Evolutionary conservation across 371 early-diverging fungal species (phyloP), one percentile per base, ranked within the genome.

Genomic region (Rhizopus stolonifer): DNA sequence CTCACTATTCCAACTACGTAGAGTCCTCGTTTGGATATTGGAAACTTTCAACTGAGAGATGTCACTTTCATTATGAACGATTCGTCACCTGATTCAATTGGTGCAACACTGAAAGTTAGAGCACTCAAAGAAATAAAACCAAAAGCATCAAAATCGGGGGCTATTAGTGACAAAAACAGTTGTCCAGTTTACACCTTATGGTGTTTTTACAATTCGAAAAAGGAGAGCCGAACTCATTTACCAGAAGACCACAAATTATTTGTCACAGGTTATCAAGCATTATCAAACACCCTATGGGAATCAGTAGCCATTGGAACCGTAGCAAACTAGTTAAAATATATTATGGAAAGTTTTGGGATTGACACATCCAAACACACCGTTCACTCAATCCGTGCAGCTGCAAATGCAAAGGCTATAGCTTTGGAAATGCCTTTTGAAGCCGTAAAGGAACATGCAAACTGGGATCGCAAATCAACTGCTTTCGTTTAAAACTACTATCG

Each of bases 21-120:
- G 55, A 14, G 58, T 6, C 58, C 54, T 39, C 19, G 55, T 15
- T 58, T 52, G 1, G 64, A 58, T 21, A 45, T 64, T 8, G 46
- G 49, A 1, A 19, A 48, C 10, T 11, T 55, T 8, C 59, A 54
- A 51, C 36, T 44, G n/a, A 18, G 15, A 22, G 38, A 6, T n/a
- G n/a, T 38, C 0, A 25, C 0, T 8, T 23, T 24, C 33, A 50
- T 39, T 2, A 23, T n/a, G 40, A 19, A 4, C 18, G n/a, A 19
- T 15, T 4, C 13, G 25, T n/a, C 7, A 13, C 23, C 21, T 14
- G 15, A 11, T n/a, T 25, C 22, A 4, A 39, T 19, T 4, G 17
- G n/a, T 10, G 17, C 10, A 4, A 17, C 24, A 13, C 14, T 39
- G 8, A 19, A 39, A 2, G 22, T 21, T 38, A 38, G 38, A 23